phyloP scores from a whole-genome alignment of 768 basidiomycete species.

The Mycena galericulata region DNA sequence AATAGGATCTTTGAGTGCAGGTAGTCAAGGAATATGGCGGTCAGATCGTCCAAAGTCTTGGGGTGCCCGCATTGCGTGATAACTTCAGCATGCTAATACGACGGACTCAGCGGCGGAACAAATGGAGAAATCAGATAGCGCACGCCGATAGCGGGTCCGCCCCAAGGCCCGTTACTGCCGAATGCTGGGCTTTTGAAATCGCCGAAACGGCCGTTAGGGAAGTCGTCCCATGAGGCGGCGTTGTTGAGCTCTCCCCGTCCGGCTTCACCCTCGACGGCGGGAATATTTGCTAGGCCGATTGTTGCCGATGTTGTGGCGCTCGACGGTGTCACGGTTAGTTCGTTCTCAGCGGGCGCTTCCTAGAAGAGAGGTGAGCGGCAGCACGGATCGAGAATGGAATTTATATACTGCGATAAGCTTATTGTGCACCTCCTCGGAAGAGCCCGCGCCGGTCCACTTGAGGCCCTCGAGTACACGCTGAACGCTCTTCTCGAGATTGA shows the following conservation, averaged over 20 bases:
- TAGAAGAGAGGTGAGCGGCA: slow-evolving; percentile 34
- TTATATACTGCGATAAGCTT: slow-evolving; percentile 74
- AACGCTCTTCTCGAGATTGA: slow-evolving; percentile 97
- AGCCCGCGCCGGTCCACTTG: slow-evolving; percentile 67
- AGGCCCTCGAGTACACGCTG: slow-evolving; percentile 85
- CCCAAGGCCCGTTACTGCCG: slow-evolving; percentile 85
- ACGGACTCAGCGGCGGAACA: background rate
- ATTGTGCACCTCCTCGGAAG: slow-evolving; percentile 60
- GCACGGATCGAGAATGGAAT: slow-evolving; percentile 17
- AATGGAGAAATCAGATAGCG: slow-evolving; percentile 21
- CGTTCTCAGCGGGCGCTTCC: slow-evolving; percentile 55
- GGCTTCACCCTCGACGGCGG: slow-evolving; percentile 64
- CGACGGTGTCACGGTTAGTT: slow-evolving; percentile 70
- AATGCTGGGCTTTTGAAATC: slow-evolving; percentile 98
- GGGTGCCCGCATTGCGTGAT: slow-evolving; percentile 85
- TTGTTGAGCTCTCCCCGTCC: slow-evolving; percentile 82
- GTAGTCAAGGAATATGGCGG: slow-evolving; percentile 82
- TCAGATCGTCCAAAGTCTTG: slow-evolving; percentile 73
- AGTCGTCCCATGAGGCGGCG: slow-evolving; percentile 91
- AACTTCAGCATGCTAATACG: slow-evolving; percentile 66
- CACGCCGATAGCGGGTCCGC: slow-evolving; percentile 73
- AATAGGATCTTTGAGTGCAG: slow-evolving; percentile 77
- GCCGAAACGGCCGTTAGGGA: slow-evolving; percentile 98
- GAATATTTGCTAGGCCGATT: slow-evolving; percentile 61
- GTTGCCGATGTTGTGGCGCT: slow-evolving; percentile 75